Base-by-base conservation (phyloP, 805 yeast genomes). In the Candida manassasensis region DNA sequence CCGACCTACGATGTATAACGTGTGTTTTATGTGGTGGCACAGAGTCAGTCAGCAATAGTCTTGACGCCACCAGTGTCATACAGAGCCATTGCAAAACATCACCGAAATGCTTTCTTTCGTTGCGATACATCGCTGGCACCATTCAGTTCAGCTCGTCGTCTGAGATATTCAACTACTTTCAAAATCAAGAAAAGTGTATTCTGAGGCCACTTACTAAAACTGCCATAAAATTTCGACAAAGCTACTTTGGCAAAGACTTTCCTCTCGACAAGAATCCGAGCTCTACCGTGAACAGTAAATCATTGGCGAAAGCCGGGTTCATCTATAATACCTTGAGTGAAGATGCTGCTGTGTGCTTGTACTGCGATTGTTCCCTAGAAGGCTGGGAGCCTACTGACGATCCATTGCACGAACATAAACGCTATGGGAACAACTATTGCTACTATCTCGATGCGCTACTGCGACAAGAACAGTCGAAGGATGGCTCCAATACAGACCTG, bases 331-430 rank as follows among this genome's bases (percentile, higher is more conserved):
- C 69, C 3, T 34, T 48, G 7, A 50, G 52, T 6, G 57, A 56
- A 18, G 73, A 67, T 36, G 48, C 61, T 12, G 69, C 64, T 0
- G 50, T 55, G 21, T 57, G 63, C 25, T 44, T 50, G 7, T 57
- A 55, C 32, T 57, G 63, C 37, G 41, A 42, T 13, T 45, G 53
- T 25, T 36, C 54, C 7, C 41, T 57, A 28, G 64, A 60, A 30
- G 53, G 53, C 18, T 83, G 90, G 89, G 84, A 74, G 39, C 51
- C 57, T 1, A 67, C 61, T 2, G 93, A 85, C 55, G 77, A 73
- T 39, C 90, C 89, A 0, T 39, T 69, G 6, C 62, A 37, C 8
- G 87, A 79, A 43, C 93, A 84, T 49, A 48, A 30, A 43, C 53
- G 35, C 12, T 50, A 52, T 28, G 38, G 44, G 3, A 29, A 43